Percentiles rank a stretch among this genome's conserved stretches.
These are phyloP conservation scores for Lasiosphaeria ovina DNA, from an alignment of 495 filamentous ascomycete species.

Conservation along the genomic window DNA sequence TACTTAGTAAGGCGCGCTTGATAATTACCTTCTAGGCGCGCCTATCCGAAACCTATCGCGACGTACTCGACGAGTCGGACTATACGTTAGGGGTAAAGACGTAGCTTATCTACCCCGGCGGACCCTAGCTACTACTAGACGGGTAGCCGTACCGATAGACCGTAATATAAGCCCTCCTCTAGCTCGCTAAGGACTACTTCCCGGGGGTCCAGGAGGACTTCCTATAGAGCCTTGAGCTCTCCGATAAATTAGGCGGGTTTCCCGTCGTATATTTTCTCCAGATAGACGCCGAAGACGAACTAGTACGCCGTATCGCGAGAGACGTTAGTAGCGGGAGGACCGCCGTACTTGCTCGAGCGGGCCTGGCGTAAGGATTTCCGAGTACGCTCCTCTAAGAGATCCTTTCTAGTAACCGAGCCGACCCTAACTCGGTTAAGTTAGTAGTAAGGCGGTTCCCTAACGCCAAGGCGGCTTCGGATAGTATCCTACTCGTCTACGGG, in stretches of 20 bases:
- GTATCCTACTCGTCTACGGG: slow-evolving; percentile 29
- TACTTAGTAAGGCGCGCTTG: slow-evolving; percentile 35
- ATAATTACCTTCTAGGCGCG: slow-evolving; percentile 49
- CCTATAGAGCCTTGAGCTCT: slow-evolving; percentile 3
- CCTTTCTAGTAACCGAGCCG: background rate
- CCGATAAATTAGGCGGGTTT: background rate
- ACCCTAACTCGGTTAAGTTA: background rate
- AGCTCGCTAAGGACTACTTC: background rate
- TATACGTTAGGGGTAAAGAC: slow-evolving; percentile 48
- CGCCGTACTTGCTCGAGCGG: background rate
- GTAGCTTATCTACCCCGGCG: slow-evolving; percentile 50
- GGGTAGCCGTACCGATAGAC: slow-evolving; percentile 51
- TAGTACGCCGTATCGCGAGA: background rate
- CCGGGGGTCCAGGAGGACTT: slow-evolving; percentile 8
- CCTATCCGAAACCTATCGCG: slow-evolving; percentile 44
- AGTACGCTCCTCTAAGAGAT: background rate
- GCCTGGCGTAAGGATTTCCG: background rate
- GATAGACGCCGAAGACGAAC: slow-evolving; percentile 1
- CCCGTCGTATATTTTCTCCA: slow-evolving; percentile 5
- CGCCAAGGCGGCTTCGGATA: slow-evolving; percentile 5
- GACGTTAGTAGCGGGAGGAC: slow-evolving; percentile 5
- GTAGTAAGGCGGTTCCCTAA: slow-evolving; percentile 2
- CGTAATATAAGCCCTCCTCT: slow-evolving; percentile 1
- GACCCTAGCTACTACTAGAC: slow-evolving; percentile 46
- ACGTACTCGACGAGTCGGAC: slow-evolving; percentile 59